Evolutionary conservation across 495 filamentous ascomycete genomes (phyloP).

Genomic region (Podospora australis): DNA sequence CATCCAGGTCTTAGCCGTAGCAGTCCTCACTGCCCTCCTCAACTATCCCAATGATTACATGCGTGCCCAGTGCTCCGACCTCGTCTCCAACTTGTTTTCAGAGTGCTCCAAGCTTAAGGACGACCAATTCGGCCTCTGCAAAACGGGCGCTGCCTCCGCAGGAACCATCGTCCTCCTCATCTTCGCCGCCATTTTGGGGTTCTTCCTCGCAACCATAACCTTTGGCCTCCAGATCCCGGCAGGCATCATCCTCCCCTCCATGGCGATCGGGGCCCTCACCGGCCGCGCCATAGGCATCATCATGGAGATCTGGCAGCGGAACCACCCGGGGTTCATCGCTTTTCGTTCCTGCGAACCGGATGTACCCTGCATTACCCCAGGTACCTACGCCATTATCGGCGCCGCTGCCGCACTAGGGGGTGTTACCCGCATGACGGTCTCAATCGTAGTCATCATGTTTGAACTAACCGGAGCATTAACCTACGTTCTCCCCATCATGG

Average conservation of each 20-base stretch:
- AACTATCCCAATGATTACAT: slow-evolving; percentile 96
- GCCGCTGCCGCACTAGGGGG: slow-evolving; percentile 94
- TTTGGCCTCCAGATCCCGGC: slow-evolving; percentile 97
- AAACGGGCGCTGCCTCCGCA: slow-evolving; percentile 60
- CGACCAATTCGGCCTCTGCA: slow-evolving; percentile 84
- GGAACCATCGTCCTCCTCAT: slow-evolving; percentile 74
- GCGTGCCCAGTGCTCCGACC: slow-evolving; percentile 82
- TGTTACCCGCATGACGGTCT: slow-evolving; percentile 93
- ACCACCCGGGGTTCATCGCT: slow-evolving; percentile 65
- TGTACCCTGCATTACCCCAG: slow-evolving; percentile 84
- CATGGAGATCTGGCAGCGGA: slow-evolving; percentile 80
- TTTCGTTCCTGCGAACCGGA: slow-evolving; percentile 83
- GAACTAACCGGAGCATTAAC: slow-evolving; percentile 93
- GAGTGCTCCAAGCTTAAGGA: slow-evolving; percentile 74
- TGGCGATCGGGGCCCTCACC: slow-evolving; percentile 89
- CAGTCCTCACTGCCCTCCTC: slow-evolving; percentile 74
- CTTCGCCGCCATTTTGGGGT: slow-evolving; percentile 71
- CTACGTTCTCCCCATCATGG: slow-evolving; percentile 98
- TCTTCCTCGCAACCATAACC: slow-evolving; percentile 79
- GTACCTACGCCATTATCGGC: slow-evolving; percentile 93
- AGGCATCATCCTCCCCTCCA: slow-evolving; percentile 94
- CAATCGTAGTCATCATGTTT: slow-evolving; percentile 99
- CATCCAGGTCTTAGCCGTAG: slow-evolving; percentile 66
- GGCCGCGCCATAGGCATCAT: slow-evolving; percentile 88
- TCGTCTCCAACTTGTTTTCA: slow-evolving; percentile 86